Evolutionary conservation across 257 asterid genomes (phyloP), one percentile per base, ranked within the genome.

Genomic region (Rhazya stricta): DNA sequence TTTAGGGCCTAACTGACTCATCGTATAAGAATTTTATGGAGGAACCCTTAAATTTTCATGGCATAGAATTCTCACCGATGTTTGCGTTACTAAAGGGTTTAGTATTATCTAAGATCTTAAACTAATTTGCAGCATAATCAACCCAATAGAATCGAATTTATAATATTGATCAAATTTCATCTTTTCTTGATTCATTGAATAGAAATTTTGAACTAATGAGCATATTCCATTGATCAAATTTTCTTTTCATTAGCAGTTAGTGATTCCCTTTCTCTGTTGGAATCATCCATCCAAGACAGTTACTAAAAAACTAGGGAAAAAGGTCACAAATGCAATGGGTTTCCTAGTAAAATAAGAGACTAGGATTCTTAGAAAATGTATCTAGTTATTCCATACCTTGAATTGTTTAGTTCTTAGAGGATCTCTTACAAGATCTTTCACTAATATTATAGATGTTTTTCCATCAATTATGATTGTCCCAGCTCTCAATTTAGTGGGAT

Each of bases 271-370:
- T 72, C 30, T 61, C 74, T 74, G 76, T 78, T 75, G 60, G 77
- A 76, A 76, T 85, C 85, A 89, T 78, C 80, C 79, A 77, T 72
- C 76, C 79, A 29, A 56, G 84, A 77, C 88, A 57, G 88, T 86
- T 87, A 86, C 79, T 81, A 37, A 51, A 51, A 27, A 36, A 41
- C 19, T 58, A 51, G 5, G 77, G 57, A n/a, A 67, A 58, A 76
- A 76, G 63, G 67, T 67, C 5, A 5, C 15, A 50, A 23, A 39
- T 76, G 79, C 79, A 79, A 75, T 67, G 72, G 68, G 74, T 76
- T n/a, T 18, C 50, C 34, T 57, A 19, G 48, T 25, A 43, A 29
- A 70, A 42, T 43, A 61, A 67, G 21, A 75, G 58, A 25, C 79
- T 72, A 56, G 41, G 84, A 84, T 79, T 79, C 85, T n/a, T 66